Evolutionary conservation across 805 yeast species (phyloP), one percentile per base, ranked within the genome.

Genomic region (Sugiyamaella boreocaroliniensis): DNA sequence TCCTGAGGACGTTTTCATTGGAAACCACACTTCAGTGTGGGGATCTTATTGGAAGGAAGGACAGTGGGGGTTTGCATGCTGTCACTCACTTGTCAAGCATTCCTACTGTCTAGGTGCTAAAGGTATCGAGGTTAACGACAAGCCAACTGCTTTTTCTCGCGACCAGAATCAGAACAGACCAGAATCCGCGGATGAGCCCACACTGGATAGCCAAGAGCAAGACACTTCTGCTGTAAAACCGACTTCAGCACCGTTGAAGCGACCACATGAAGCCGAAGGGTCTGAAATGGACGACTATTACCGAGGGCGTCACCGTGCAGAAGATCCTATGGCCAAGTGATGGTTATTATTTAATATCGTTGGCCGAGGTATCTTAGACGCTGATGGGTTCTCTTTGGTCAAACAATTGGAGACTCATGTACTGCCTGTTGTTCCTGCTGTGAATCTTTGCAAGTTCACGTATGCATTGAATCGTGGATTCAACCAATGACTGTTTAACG

Each of bases 41-140:
- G 79, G 79, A 0, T 73, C 77, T n/a, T 75, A 63, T 53, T 76
- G 70, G 65, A 46, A 60, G 4, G 63, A 67, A 37, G 74, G 74
- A 2, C 60, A 63, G 47, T 76, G 79, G 79, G 79, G 79, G 7
- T 75, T 65, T 54, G 56, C 58, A 3, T 75, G 79, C 50, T 75
- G 79, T 50, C 67, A 70, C 47, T 66, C 68, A 11, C 45, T 68
- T 3, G 61, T 61, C 6, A 64, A 63, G 47, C 61, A 67, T 29
- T 64, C 72, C 4, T 59, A 68, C 22, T 76, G 79, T 55, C 58
- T 66, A 7, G 68, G 69, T 9, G 55, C 43, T 14, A 57, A 58
- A 18, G 65, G 66, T 2, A 57, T 40, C 26, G 53, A 48, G 34
- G 45, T 48, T 20, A 51, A 55, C 37, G 49, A 56, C 32, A 40